These are phyloP conservation scores for Lotmaria passim DNA, from an alignment of 208 protist species.

Conservation along the genomic window DNA sequence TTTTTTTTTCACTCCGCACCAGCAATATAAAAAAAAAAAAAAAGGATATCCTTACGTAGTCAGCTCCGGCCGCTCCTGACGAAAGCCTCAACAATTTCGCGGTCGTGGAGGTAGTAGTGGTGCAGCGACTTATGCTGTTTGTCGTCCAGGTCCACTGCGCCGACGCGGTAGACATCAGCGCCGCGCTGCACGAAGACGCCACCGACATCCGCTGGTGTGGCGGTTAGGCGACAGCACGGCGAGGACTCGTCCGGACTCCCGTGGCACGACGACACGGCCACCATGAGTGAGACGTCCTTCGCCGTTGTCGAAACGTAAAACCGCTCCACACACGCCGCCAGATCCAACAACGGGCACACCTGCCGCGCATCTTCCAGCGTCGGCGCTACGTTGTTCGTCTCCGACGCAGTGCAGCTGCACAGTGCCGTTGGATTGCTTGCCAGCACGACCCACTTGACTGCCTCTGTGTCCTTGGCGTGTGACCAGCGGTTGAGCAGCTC, in stretches of 20 bases:
- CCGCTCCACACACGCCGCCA: constrained; percentile 48
- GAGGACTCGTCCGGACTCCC: constrained; percentile 8
- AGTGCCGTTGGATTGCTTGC: neutral
- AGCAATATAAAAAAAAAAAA: neutral
- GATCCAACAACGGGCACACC: constrained; percentile 34
- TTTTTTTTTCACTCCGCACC: neutral
- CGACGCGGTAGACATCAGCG: constrained; percentile 50
- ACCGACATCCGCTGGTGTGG: constrained; percentile 4
- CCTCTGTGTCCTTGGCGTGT: constrained; percentile 26
- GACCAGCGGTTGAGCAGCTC: constrained; percentile 73
- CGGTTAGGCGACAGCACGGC: constrained; percentile 2
- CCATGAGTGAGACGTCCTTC: constrained; percentile 71
- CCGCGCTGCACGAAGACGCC: constrained; percentile 31
- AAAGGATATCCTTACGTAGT: neutral
- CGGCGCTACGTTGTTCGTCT: constrained; percentile 2
- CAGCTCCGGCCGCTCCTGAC: neutral
- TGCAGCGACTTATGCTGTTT: constrained; percentile 73
- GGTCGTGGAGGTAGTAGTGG: constrained; percentile 65
- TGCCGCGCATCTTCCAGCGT: neutral
- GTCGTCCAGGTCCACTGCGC: constrained; percentile 74
- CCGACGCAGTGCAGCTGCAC: constrained; percentile 20
- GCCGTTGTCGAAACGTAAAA: constrained; percentile 81
- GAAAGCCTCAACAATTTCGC: constrained; percentile 50
- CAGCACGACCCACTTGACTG: constrained; percentile 54
- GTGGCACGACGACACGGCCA: constrained; percentile 39